Evolutionary conservation across 176 grass and related monocot genomes (phyloP).

Genomic region (Musa acuminata): DNA sequence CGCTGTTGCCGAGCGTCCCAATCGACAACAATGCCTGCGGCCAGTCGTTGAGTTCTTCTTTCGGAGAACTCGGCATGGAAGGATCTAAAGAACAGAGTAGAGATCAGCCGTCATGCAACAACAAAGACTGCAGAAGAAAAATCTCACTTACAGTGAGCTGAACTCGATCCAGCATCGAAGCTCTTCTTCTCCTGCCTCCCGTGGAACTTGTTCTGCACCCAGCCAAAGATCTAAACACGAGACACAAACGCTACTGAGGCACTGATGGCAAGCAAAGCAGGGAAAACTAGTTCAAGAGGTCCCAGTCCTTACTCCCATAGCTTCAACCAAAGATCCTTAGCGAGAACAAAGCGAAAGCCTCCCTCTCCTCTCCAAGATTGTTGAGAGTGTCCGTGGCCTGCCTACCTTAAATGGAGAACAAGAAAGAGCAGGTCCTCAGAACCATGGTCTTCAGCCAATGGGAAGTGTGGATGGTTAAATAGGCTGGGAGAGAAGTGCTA

Average conservation of each 20-base stretch:
- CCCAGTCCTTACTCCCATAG: slow-evolving; percentile 12
- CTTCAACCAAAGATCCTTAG: neutral
- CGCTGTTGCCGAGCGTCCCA: slow-evolving; percentile 47
- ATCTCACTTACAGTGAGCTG: slow-evolving; percentile 22
- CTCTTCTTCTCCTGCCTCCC: slow-evolving; percentile 35
- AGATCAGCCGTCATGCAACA: neutral
- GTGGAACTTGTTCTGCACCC: slow-evolving; percentile 58
- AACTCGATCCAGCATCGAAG: slow-evolving; percentile 5
- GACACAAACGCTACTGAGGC: neutral
- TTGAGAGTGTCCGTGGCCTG: neutral
- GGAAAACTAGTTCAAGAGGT: neutral
- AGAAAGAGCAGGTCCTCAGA: neutral
- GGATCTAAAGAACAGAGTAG: slow-evolving; percentile 27
- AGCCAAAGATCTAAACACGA: slow-evolving; percentile 61
- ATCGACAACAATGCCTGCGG: slow-evolving; percentile 48
- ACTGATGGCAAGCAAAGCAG: neutral
- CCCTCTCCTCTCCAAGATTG: neutral
- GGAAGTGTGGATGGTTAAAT: neutral
- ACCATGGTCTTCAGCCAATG: neutral
- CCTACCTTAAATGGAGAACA: neutral
- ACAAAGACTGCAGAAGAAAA: neutral
- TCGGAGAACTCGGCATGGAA: slow-evolving; percentile 20
- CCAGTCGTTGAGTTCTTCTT: slow-evolving; percentile 28
- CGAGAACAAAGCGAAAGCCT: too few species aligned
- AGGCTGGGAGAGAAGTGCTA: neutral